Conservation (phyloP, 306 rosid genomes). For the Quercus mongolica region DNA sequence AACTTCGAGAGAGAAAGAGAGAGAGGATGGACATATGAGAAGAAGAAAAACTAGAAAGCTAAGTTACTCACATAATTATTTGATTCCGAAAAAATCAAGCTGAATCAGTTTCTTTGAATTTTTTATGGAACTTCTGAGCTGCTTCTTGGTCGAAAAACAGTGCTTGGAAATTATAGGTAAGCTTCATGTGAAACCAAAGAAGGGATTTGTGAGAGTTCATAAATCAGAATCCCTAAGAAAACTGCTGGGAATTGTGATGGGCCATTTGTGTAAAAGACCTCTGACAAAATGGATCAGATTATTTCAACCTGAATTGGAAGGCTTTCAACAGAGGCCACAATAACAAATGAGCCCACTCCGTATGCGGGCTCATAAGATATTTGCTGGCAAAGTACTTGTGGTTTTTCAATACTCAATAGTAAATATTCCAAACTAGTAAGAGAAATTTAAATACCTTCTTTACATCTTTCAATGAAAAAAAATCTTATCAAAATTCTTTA, state of each 20-base stretch:
- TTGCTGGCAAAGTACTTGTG: too few relatives aligned
- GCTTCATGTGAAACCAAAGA: not conserved
- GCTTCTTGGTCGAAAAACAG: not conserved
- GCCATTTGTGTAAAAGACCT: too few relatives aligned
- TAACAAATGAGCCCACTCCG: too few relatives aligned
- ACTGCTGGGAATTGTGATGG: too few relatives aligned
- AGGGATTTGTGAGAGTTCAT: not conserved
- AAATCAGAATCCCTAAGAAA: not conserved
- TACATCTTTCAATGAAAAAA: too few relatives aligned
- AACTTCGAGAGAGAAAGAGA: not conserved
- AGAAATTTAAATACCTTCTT: too few relatives aligned
- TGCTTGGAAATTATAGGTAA: not conserved
- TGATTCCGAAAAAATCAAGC: not conserved
- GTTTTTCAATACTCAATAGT: too few relatives aligned
- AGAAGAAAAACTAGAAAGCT: not conserved
- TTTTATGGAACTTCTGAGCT: not conserved
- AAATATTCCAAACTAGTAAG: too few relatives aligned
- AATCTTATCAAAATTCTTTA: too few relatives aligned
- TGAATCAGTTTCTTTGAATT: not conserved
- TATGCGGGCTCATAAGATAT: too few relatives aligned
- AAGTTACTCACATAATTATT: not conserved
- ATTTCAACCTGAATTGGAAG: not conserved
- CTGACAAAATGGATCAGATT: not conserved
- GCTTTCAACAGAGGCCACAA: too few relatives aligned
- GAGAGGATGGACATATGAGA: not conserved